Conservation (phyloP, 192 early-diverging fungal species). For the Spizellomyces punctatus region DNA sequence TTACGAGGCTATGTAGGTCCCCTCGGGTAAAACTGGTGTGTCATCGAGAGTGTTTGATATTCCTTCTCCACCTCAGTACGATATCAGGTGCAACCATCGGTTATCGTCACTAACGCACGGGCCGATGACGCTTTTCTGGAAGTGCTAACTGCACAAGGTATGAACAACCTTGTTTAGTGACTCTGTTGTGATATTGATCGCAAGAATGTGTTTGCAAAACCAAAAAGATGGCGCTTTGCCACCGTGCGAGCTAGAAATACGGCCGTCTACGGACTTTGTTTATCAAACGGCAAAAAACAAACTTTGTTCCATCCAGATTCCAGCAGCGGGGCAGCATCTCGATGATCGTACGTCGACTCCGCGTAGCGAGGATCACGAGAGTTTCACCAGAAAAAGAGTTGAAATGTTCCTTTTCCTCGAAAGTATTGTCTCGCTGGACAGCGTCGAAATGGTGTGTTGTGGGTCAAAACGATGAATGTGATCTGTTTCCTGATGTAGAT, state of each 20-base stretch:
- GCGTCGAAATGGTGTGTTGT: conserved; percentile 39
- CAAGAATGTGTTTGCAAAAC: background rate
- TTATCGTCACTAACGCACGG: conserved; percentile 32
- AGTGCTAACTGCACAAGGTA: conserved; percentile 25
- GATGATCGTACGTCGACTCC: background rate
- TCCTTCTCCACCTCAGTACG: conserved; percentile 4
- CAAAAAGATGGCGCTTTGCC: conserved; percentile 20
- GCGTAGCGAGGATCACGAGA: background rate
- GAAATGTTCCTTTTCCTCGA: conserved; percentile 28
- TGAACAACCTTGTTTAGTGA: background rate
- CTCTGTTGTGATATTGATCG: background rate
- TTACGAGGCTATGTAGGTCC: conserved; percentile 31
- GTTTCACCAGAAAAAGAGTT: background rate
- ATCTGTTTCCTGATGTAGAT: background rate
- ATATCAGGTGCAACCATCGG: conserved; percentile 33
- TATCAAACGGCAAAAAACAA: conserved; percentile 36
- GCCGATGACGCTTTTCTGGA: conserved; percentile 37
- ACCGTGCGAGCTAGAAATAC: conserved; percentile 18
- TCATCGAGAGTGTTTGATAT: background rate
- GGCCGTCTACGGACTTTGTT: conserved; percentile 49
- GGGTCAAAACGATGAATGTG: background rate
- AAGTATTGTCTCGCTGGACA: conserved; percentile 41
- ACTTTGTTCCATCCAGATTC: conserved; percentile 29
- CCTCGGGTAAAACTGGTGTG: background rate
- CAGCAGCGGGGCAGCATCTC: background rate